A percentile compares a stretch with the other conserved stretches of the same genome.
These are phyloP conservation scores for Agarophyton chilense DNA, from an alignment of 23 red algal genomes.

Conservation along the genomic window DNA sequence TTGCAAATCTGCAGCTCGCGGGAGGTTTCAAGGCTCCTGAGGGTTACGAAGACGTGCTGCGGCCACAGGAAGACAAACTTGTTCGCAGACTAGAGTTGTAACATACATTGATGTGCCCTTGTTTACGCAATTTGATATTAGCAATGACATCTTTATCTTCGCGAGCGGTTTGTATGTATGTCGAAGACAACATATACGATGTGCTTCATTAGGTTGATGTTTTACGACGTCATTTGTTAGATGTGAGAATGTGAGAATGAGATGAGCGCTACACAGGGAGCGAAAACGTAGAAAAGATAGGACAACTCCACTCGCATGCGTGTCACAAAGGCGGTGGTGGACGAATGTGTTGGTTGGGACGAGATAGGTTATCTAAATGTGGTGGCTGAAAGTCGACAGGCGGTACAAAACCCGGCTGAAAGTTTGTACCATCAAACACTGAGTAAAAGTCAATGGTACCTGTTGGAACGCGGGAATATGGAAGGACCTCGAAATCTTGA, in stretches of 20 bases:
- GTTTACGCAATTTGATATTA: not conserved
- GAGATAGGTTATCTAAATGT: not conserved
- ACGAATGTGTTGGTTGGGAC: not conserved
- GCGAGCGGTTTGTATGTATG: not conserved
- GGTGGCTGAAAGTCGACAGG: slow-evolving; percentile 33
- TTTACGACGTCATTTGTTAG: not conserved
- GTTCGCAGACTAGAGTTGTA: slow-evolving; percentile 13
- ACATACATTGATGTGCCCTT: not conserved
- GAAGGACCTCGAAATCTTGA: slow-evolving; percentile 37
- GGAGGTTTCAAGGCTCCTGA: slow-evolving; percentile 2
- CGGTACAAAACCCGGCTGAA: slow-evolving; percentile 59
- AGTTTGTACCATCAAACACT: slow-evolving; percentile 62
- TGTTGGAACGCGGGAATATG: slow-evolving; percentile 32
- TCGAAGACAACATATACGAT: not conserved
- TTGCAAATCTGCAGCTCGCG: slow-evolving; percentile 19
- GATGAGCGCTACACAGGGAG: not conserved
- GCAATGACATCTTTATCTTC: not conserved
- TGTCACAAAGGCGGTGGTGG: not conserved
- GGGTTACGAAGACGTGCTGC: slow-evolving; percentile 5
- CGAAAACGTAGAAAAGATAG: not conserved
- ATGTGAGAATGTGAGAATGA: not conserved
- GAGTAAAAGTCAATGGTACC: slow-evolving; percentile 57
- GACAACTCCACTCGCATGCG: not conserved
- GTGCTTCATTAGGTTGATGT: not conserved
- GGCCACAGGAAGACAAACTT: slow-evolving; percentile 6